A percentile compares a stretch with the other conserved stretches of the same genome.
Conservation (phyloP, 1,139 yeast genomes). For the Williopsis jadinii region DNA sequence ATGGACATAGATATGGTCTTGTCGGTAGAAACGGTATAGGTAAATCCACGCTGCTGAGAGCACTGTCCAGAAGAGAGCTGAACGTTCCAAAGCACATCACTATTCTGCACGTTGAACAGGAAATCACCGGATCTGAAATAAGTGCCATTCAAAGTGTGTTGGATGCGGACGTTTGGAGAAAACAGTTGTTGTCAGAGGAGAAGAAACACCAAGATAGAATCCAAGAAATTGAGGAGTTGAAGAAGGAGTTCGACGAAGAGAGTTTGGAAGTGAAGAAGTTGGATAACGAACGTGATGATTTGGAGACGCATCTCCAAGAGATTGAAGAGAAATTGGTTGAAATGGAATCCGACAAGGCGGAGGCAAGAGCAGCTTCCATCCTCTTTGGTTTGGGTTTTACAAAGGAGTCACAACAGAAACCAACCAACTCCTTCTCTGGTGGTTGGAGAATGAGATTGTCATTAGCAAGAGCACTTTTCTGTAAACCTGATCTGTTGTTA, state of each 20-base stretch:
- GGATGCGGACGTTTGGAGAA: conserved; percentile 99
- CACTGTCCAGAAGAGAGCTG: conserved; percentile 88
- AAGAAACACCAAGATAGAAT: conserved; percentile 65
- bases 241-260: conserved; percentile 74
- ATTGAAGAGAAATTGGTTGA: conserved; percentile 77
- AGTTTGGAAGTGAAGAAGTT: conserved; percentile 70
- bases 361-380: conserved; percentile 94
- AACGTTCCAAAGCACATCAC: conserved; percentile 93
- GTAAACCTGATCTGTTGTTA: conserved; percentile 88
- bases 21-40: conserved; percentile 99
- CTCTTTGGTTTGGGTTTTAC: conserved; percentile 90
- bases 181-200: conserved; percentile 76
- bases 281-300: conserved; percentile 85
- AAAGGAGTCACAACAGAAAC: conserved; percentile 69
- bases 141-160: conserved; percentile 86
- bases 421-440: conserved; percentile 93
- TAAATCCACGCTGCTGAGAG: conserved; percentile 87
- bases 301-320: conserved; percentile 70
- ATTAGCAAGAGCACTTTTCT: conserved; percentile 94
- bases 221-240: conserved; percentile 62
- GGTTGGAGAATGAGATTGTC: conserved; percentile 99
- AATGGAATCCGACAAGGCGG: conserved; percentile 97
- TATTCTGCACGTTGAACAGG: conserved; percentile 95
- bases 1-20: conserved; percentile 93
- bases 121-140: conserved; percentile 87